Base-by-base conservation (phyloP, 305 asterid genomes). In the Stenogyne calaminthoides region DNA sequence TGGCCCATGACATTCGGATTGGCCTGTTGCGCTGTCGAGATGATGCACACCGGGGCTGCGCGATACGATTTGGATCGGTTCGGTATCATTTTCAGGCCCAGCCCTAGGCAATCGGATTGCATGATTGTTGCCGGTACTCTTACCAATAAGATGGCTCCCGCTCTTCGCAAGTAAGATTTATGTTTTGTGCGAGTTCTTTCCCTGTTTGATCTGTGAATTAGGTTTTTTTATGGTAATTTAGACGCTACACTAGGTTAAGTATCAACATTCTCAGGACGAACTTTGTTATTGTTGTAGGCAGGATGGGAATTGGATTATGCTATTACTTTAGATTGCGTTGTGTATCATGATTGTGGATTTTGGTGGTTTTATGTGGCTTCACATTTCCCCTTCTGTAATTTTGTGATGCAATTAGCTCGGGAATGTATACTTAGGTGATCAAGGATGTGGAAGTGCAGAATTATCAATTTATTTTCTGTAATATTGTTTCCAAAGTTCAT, bases 111-210 rank as follows among this genome's bases (percentile, higher is more conserved):
- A 79, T 89, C 96, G 44, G 98, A 91, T 87, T 90, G 93, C 70
- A 91, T 93, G 98, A 93, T 93, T 83, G 98, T 93, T 80, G 97
- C 96, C 68, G 98, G 98, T 3, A 93, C 97, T 44, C 96, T 93
- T 51, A 93, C 98, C 72, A 93, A 91, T 70, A 91, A 89, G 88
- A 93, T 93, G 98, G 98, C 97, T 5, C 98, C 97, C 63, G 97
- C 98, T 66, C 98, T 93, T 10, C 96, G 97, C 88, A 93, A 84
- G 97, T 91, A 59, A 77, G 81, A 9, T 66, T 77, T 66, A 46
- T 58, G 9, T 44, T 4, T 64, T 36, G 15, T 64, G 51, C 22
- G 37, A 7, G 4, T 64, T 71, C 16, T 40, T 25, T 51, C 47
- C 69, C 59, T 36, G 22, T 36, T 77, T 65, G 10, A 71, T 64